Conservation (phyloP, 306 rosid species). For the Vicia villosa region DNA sequence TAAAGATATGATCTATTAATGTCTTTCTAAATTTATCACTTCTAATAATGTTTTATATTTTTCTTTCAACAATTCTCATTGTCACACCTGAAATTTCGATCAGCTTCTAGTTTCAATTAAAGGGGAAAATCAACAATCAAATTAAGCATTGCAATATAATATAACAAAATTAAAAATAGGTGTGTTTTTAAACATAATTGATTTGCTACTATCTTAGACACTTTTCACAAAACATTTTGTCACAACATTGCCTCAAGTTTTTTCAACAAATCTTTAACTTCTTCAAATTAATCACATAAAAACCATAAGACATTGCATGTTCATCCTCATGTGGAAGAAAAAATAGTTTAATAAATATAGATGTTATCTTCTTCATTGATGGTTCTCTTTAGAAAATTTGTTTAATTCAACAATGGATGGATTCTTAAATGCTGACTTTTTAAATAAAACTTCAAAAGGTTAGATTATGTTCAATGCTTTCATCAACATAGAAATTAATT, state of each 20-base stretch:
- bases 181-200: conserved; percentile 51
- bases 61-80: neutral
- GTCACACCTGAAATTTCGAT: conserved; percentile 59
- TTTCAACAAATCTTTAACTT: conserved; percentile 37
- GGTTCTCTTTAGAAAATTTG: conserved; percentile 13
- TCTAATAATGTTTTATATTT: neutral
- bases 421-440: conserved; percentile 19
- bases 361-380: conserved; percentile 10
- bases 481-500: neutral
- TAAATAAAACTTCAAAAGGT: neutral
- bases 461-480: neutral
- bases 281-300: conserved; percentile 13
- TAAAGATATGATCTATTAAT: neutral
- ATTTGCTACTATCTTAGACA: conserved; percentile 35
- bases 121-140: conserved; percentile 38
- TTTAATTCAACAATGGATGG: conserved; percentile 33
- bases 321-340: conserved; percentile 22
- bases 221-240: conserved; percentile 42
- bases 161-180: conserved; percentile 47
- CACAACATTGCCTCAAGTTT: conserved; percentile 33
- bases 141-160: conserved; percentile 42
- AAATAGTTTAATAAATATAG: neutral
- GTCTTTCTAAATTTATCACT: conserved; percentile 30
- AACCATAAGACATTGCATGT: conserved; percentile 16
- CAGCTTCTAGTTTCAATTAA: conserved; percentile 50